Base-by-base conservation (phyloP, 768 basidiomycete genomes). In the Pleurotus eryngii region DNA sequence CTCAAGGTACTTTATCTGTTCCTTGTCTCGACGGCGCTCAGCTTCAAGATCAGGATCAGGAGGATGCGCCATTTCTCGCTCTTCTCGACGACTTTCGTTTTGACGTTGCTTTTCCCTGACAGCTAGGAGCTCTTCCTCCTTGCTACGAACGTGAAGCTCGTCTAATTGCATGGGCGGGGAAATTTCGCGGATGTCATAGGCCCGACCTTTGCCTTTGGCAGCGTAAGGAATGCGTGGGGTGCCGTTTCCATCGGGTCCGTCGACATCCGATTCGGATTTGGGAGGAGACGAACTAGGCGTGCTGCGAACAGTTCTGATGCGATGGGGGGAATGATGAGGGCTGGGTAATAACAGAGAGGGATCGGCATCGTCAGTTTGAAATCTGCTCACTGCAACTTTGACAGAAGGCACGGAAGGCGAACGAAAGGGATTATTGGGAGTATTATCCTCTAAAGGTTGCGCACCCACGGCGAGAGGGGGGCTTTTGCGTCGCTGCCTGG, bases 1-100 rank as follows among this genome's bases (percentile, higher is more conserved):
- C 63, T 91, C 88, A 4, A 92, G 74, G 57, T 74, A 70, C 60
- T 70, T 75, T 27, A 92, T 90, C 50, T 79, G 77, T 56, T 79
- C 82, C 65, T 87, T 86, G 63, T 90, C 87, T 24, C 68, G 69
- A 14, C 73, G 74, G 27, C 76, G 76, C 61, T 85, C 87, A 42
- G 65, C 62, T 47, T 74, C 68, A 3, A 67, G 63, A 30, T 72
- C 63, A 20, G 68, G 70, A 7, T 70, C 61, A 7, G 66, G 57
- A 5, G 67, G 60, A 43, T 63, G 66, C 40, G 72, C 75, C n/a
- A 40, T 9, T 20, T 77, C 76, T 14, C 67, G 67, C 54, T 76
- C 74, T 62, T 68, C 68, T 46, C 71, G 69, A 46, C 66, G 67
- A 3, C 37, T 35, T 65, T 81, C 77, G 49, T 76, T 74, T 54